These are phyloP conservation scores for Oidium heveae DNA, from an alignment of 2,329 filamentous ascomycete genomes.

Conservation along the genomic window DNA sequence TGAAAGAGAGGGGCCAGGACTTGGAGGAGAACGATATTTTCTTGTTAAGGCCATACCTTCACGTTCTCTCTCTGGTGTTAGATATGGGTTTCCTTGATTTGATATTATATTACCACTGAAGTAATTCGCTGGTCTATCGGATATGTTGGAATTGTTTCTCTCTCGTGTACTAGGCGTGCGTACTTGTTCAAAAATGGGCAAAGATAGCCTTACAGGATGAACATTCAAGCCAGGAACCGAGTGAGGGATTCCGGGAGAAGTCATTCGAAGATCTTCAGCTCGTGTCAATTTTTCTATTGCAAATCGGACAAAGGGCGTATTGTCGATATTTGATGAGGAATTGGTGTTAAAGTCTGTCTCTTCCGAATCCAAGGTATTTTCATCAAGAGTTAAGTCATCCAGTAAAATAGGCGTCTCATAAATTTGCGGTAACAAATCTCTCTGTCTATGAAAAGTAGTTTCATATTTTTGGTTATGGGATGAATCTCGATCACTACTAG, in stretches of 20 bases:
- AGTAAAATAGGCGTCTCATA: constrained; percentile 6
- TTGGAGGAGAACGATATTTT: constrained; percentile 14
- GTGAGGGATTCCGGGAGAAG: constrained; percentile 25
- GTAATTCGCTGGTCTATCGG: not conserved
- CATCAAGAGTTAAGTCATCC: constrained; percentile 3
- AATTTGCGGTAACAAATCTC: constrained; percentile 8
- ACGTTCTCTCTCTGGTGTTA: constrained; percentile 16
- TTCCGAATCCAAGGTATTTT: too few species aligned
- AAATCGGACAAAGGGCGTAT: constrained; percentile 71
- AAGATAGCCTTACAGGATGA: constrained; percentile 24
- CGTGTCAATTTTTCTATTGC: constrained; percentile 70
- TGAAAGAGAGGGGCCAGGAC: constrained; percentile 24
- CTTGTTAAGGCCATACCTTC: constrained; percentile 13
- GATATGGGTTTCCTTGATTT: too few species aligned
- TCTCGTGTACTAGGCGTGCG: constrained; percentile 3
- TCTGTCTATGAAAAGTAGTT: too few species aligned
- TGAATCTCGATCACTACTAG: too few species aligned
- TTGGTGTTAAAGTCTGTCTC: too few species aligned
- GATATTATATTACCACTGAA: too few species aligned
- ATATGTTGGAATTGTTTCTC: not conserved
- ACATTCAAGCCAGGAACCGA: constrained; percentile 16
- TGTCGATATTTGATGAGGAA: constrained; percentile 50
- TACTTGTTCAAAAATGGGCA: constrained; percentile 21
- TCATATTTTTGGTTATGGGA: too few species aligned
- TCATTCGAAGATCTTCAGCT: constrained; percentile 39